phyloP scores from a whole-genome alignment of 2,329 filamentous ascomycete genomes.

The Aspergillus unguis region DNA sequence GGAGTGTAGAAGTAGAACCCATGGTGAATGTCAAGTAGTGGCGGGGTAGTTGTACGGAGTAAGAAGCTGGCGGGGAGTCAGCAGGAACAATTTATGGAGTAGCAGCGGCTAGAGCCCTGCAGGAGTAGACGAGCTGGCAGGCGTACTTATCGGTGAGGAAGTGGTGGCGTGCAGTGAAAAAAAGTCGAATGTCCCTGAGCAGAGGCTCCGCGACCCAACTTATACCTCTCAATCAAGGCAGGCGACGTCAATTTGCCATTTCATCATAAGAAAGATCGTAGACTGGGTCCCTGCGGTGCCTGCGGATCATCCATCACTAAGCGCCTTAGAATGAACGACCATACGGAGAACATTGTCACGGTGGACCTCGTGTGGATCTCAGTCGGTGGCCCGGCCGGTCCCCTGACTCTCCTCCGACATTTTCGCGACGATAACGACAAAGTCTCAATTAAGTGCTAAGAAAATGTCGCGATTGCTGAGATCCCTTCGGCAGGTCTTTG shows the following conservation, averaged over 20 bases:
- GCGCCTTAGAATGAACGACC: slow-evolving; percentile 2
- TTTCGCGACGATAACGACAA: background rate
- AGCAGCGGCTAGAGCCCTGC: background rate
- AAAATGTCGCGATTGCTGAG: slow-evolving; percentile 37
- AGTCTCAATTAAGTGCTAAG: background rate
- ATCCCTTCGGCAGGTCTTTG: slow-evolving; percentile 30
- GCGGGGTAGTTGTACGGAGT: slow-evolving; percentile 1
- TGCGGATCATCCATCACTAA: slow-evolving; percentile 9
- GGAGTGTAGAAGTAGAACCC: slow-evolving; percentile 32
- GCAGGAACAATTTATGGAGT: background rate
- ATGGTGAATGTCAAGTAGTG: slow-evolving; percentile 20
- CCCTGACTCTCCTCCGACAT: slow-evolving; percentile 3
- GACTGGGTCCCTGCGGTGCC: slow-evolving; percentile 10
- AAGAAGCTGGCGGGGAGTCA: background rate
- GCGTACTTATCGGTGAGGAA: slow-evolving; percentile 1
- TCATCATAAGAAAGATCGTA: background rate
- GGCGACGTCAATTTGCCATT: background rate
- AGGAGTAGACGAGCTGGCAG: background rate
- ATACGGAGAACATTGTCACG: background rate
- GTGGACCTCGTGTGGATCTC: slow-evolving; percentile 8
- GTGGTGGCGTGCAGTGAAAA: background rate
- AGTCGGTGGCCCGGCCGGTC: background rate
- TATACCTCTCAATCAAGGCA: background rate
- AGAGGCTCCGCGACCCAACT: no score
- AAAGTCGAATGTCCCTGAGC: no score